Percentiles rank a stretch among this genome's conserved stretches.
phyloP scores from a whole-genome alignment of 2,329 filamentous ascomycete species.

The Botrytis galanthina region DNA sequence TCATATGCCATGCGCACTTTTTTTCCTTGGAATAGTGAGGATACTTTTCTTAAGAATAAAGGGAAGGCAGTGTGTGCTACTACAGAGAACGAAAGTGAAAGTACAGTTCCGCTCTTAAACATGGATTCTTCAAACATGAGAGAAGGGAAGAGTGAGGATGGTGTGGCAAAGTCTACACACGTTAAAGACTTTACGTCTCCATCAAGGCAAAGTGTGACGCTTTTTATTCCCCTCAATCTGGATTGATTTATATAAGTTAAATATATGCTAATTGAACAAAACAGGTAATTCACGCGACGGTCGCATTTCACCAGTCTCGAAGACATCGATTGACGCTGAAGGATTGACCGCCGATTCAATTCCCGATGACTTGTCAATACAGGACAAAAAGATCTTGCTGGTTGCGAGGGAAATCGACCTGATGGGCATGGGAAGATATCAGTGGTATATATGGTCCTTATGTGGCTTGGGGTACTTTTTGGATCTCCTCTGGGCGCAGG shows the following conservation, averaged over 20 bases:
- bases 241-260: background rate
- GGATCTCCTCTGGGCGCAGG: conserved; percentile 34
- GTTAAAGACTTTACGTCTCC: background rate
- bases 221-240: background rate
- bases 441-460: conserved; percentile 34
- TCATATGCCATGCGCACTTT: background rate
- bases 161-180: background rate
- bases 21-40: background rate
- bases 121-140: background rate
- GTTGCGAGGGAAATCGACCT: conserved; percentile 28
- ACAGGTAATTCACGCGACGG: background rate
- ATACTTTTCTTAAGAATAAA: background rate
- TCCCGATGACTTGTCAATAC: conserved; percentile 13
- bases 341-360: background rate
- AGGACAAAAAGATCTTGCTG: conserved; percentile 26
- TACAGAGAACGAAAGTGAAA: conserved; percentile 7
- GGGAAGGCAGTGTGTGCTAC: background rate
- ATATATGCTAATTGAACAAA: background rate
- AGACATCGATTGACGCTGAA: background rate
- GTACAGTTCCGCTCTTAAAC: conserved; percentile 12
- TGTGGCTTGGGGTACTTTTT: conserved; percentile 36
- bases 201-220: background rate
- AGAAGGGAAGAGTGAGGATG: background rate
- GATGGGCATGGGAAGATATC: conserved; percentile 33
- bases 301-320: background rate